Percentiles rank a stretch among this genome's conserved stretches.
phyloP scores from a whole-genome alignment of 2,329 filamentous ascomycete genomes.

The Fusarium fracticaudum region DNA sequence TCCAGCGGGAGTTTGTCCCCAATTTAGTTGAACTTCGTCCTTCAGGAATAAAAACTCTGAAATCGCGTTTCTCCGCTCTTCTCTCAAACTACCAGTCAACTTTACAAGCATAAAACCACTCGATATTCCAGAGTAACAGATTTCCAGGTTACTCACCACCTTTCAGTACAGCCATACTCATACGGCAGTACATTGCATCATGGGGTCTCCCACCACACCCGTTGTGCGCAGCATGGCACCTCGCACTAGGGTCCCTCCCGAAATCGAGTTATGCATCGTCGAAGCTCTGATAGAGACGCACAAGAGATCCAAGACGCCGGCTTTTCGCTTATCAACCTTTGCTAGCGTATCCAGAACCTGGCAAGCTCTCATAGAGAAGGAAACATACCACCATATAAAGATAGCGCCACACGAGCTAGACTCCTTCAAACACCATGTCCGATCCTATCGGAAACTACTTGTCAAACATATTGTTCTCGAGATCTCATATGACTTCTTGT shows the following conservation, averaged over 20 bases:
- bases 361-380: conserved; percentile 6
- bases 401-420: neutral
- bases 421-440: neutral
- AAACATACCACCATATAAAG: neutral
- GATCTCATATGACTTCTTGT: neutral
- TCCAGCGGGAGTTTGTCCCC: no score
- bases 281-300: neutral
- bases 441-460: neutral
- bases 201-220: neutral
- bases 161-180: fast-evolving
- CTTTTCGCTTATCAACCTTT: neutral
- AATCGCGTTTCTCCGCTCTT: neutral
- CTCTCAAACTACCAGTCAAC: no score
- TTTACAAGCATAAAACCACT: neutral
- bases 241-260: no score
- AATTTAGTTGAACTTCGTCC: no score
- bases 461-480: conserved; percentile 16
- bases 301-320: fast-evolving
- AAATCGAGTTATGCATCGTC: neutral
- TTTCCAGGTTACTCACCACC: fast-evolving
- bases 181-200: neutral
- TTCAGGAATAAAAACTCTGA: neutral
- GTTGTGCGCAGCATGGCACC: no score
- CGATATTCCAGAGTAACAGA: neutral
- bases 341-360: conserved; percentile 14